Conservation (phyloP, 495 filamentous ascomycete genomes). For the Aspergillus taichungensis region DNA sequence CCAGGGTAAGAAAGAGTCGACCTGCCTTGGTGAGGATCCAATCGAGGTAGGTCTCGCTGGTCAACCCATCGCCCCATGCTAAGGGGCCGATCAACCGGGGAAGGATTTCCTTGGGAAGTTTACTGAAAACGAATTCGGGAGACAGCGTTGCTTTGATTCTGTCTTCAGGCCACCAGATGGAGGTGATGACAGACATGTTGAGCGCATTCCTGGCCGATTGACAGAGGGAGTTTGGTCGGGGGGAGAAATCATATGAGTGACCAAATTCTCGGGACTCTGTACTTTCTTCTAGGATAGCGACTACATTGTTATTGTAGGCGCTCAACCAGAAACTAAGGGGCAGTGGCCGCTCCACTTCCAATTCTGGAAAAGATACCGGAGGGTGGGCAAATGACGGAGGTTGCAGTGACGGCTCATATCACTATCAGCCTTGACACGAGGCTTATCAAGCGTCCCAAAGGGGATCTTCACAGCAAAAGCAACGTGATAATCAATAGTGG, state of each 20-base stretch:
- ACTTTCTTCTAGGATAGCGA: too few relatives aligned
- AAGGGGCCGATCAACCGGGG: slow-evolving; percentile 58
- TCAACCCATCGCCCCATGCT: slow-evolving; percentile 80
- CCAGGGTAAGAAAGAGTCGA: slow-evolving; percentile 73
- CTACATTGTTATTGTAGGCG: too few relatives aligned
- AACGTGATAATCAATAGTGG: slow-evolving; percentile 12
- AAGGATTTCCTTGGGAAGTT: slow-evolving; percentile 56
- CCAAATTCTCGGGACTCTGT: neutral
- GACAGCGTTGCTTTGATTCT: slow-evolving; percentile 66
- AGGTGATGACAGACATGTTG: slow-evolving; percentile 25
- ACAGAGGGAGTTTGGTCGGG: neutral
- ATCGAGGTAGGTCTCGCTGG: slow-evolving; percentile 84
- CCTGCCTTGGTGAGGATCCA: slow-evolving; percentile 78
- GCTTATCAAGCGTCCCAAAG: slow-evolving; percentile 30
- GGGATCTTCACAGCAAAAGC: slow-evolving; percentile 13
- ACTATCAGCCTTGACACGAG: slow-evolving; percentile 2
- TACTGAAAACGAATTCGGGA: slow-evolving; percentile 56
- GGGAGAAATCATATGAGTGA: neutral
- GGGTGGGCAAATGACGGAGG: neutral
- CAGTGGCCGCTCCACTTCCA: too few relatives aligned
- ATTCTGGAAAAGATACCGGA: neutral
- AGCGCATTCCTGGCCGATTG: slow-evolving; percentile 8
- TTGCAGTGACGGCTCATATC: too few relatives aligned
- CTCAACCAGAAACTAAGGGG: too few relatives aligned
- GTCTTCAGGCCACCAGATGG: slow-evolving; percentile 75